Evolutionary conservation across 169 alveolate species (phyloP), one percentile per base, ranked within the genome.

Genomic region (Cryptosporidium sp.): DNA sequence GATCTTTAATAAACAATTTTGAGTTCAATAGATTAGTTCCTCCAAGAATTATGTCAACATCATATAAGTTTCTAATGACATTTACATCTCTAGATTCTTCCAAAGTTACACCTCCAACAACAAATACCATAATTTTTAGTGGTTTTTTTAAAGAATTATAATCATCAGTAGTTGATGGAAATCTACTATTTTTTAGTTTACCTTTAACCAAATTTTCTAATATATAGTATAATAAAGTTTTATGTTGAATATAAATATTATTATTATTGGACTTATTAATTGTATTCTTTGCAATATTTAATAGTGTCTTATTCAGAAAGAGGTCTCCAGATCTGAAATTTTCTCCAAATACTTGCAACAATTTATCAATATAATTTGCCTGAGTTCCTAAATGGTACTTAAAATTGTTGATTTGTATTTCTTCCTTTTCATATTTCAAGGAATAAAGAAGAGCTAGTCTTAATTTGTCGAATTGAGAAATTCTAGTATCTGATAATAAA

Each of bases 61-160:
- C 93, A 42, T 84, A 85, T 65, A 91, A 87, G 70, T 94, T 92
- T 84, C 92, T 94, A 68, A 95, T 92, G 58, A 91, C 84, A 37
- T 96, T 95, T 69, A 96, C 72, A 87, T 97, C 98, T 75, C 96
- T 93, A 21, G 96, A 97, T 92, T 97, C 99, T 93, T 97, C 98
- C 87, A 91, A 97, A 2, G 99, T 97, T 23, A 95, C 94, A 5
- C 99, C 99, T 7, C 99, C 99, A 39, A 97, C 96, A 31, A 95
- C 91, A 80, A 97, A 97, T 23, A 97, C 93, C 73, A 97, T 94
- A 31, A 95, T 85, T 70, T 94, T 94, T 48, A 89, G 61, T 2
- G 95, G 93, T 70, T 92, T 91, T 58, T 94, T 95, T 84, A 87
- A 92, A 23, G 92, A 67, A 70, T 91, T 92, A 69, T 86, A 91